Evolutionary conservation across 2,329 filamentous ascomycete genomes (phyloP).

Genomic region (Chaetomium strumarium): DNA sequence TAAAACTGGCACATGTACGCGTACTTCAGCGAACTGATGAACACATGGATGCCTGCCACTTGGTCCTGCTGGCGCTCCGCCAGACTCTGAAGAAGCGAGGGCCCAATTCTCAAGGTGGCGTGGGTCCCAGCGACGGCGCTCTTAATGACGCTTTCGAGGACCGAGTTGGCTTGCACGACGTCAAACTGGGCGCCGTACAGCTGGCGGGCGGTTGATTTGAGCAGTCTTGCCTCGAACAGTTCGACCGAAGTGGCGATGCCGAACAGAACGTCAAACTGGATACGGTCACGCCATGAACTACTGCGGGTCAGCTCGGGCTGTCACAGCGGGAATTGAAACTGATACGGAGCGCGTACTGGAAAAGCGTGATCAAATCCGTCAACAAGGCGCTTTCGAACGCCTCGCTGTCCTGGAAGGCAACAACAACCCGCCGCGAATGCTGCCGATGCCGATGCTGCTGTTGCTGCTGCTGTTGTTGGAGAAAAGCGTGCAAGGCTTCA

Average conservation of each 20-base stretch:
- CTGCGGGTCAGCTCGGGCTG: background rate
- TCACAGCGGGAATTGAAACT: background rate
- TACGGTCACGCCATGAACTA: conserved; percentile 62
- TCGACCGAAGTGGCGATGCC: conserved; percentile 78
- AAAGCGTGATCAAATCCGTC: conserved; percentile 62
- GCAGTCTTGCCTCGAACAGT: conserved; percentile 67
- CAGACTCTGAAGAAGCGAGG: conserved; percentile 55
- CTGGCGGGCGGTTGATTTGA: conserved; percentile 60
- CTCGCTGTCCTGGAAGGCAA: conserved; percentile 77
- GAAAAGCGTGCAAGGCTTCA: conserved; percentile 59
- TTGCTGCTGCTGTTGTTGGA: conserved; percentile 39
- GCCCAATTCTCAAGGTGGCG: conserved; percentile 56
- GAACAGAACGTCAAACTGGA: conserved; percentile 71
- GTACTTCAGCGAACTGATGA: conserved; percentile 69
- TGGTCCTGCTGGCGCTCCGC: conserved; percentile 71
- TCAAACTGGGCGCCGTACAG: conserved; percentile 70
- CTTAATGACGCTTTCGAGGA: conserved; percentile 67
- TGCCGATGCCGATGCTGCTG: conserved; percentile 40
- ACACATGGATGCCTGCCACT: conserved; percentile 67
- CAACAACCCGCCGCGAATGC: conserved; percentile 53
- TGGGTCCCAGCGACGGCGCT: conserved; percentile 54
- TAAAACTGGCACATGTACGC: conserved; percentile 84
- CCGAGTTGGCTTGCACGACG: conserved; percentile 64
- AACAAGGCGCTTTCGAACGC: conserved; percentile 70
- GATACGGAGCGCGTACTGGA: conserved; percentile 47